Evolutionary conservation across 495 filamentous ascomycete genomes (phyloP).

Genomic region (Hyphodiscus hymeniophilus): DNA sequence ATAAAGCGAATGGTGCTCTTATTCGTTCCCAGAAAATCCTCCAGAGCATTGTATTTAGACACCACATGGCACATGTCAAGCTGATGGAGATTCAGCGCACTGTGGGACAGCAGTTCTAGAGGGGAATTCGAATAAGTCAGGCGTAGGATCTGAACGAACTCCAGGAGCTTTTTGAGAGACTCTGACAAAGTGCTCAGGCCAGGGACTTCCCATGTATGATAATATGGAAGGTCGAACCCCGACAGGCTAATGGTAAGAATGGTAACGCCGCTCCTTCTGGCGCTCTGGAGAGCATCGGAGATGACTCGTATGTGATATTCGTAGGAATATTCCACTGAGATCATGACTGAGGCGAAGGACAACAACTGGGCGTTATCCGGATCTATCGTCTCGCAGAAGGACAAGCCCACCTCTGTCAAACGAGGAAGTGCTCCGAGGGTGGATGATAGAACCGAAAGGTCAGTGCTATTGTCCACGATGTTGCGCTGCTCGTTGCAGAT

Average conservation of each 20-base stretch:
- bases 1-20: slow-evolving; percentile 12
- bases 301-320: slow-evolving; percentile 1
- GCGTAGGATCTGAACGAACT: slow-evolving; percentile 6
- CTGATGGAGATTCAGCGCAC: slow-evolving; percentile 1
- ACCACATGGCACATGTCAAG: slow-evolving; percentile 6
- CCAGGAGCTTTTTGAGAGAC: slow-evolving; percentile 5
- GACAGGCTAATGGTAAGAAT: slow-evolving; percentile 11
- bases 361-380: background rate
- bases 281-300: slow-evolving; percentile 1
- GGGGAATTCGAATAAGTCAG: background rate
- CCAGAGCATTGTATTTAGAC: slow-evolving; percentile 1
- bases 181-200: slow-evolving; percentile 5
- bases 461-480: slow-evolving; percentile 3
- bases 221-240: slow-evolving; percentile 7
- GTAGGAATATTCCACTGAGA: background rate
- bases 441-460: slow-evolving; percentile 9
- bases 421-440: slow-evolving; percentile 5
- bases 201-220: slow-evolving; percentile 1
- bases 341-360: slow-evolving; percentile 5
- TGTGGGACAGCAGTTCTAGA: slow-evolving; percentile 7
- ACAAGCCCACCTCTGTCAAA: slow-evolving; percentile 6
- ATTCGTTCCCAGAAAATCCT: slow-evolving; percentile 11
- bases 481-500: slow-evolving; percentile 6
- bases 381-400: slow-evolving; percentile 1
- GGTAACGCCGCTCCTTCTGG: slow-evolving; percentile 1